Evolutionary conservation across 1,284 basidiomycete species (phyloP), one percentile per base, ranked within the genome.

Genomic region (Pisolithus thermaeus): DNA sequence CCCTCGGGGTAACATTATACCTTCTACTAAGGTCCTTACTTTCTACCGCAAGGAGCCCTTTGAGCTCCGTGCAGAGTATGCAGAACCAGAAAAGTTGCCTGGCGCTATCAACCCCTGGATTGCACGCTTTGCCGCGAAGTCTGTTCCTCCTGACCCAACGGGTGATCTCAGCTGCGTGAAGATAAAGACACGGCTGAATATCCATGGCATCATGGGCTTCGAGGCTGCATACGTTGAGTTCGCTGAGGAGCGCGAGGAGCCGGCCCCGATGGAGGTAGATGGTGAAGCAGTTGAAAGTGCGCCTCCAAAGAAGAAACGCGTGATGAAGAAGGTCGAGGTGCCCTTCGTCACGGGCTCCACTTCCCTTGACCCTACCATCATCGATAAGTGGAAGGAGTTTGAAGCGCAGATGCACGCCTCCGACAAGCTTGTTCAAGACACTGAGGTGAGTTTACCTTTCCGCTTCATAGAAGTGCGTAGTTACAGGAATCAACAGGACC

Each of bases 391-490:
- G 66, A 82, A 77, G 68, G 90, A 95, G 74, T 75, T 78, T 57
- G 94, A 97, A 74, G 84, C 83, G 40, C 75, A 88, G 71, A 92
- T 97, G 91, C 79, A 87, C 68, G 80, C 89, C 37, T 75, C 80
- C 51, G 94, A 97, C 74, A 97, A 95, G 77, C 87, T 97, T 56
- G 94, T 97, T 49, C 81, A 83, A 73, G 94, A 97, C 70, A 97
- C 94, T 52, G 92, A 96, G 83, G 90, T 90, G 60, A 18, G 22
- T 43, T 40, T 79, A 72, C 43, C 8, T 9, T 51, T 40, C 47
- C 47, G 47, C 27, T 27, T 43, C 14, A 1, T 25, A 12, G 18
- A 36, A 6, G 22, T 4, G 28, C 4, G 46, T 18, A 11, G 39
- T 40, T n/a, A 46, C 47, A 30, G 22, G 42, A 14, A n/a, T 20